phyloP scores from a whole-genome alignment of 495 filamentous ascomycete genomes.

The Xylaria scruposa region DNA sequence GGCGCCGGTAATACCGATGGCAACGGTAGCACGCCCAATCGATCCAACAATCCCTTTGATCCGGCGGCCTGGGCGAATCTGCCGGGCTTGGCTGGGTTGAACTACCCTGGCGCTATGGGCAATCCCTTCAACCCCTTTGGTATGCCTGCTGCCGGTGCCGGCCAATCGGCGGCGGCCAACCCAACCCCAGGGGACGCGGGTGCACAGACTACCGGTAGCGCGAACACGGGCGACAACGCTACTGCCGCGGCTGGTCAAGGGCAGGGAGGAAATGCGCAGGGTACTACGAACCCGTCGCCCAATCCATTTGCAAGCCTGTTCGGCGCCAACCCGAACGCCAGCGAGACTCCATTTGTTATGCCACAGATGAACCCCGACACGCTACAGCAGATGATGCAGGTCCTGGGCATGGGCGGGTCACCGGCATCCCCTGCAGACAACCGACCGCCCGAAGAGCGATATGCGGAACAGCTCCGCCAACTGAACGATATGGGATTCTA shows the following conservation, averaged over 20 bases:
- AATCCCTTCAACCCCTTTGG: slow-evolving; percentile 29
- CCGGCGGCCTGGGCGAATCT: slow-evolving; percentile 38
- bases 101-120: slow-evolving; percentile 22
- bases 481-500: slow-evolving; percentile 99
- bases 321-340: slow-evolving; percentile 28
- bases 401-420: slow-evolving; percentile 41
- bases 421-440: slow-evolving; percentile 71
- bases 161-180: slow-evolving; percentile 3
- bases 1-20: slow-evolving; percentile 41
- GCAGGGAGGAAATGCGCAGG: slow-evolving; percentile 33
- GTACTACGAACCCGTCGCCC: slow-evolving; percentile 34
- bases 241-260: slow-evolving; percentile 30
- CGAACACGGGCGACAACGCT: slow-evolving; percentile 17
- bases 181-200: slow-evolving; percentile 13
- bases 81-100: slow-evolving; percentile 34
- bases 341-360: slow-evolving; percentile 32
- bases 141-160: slow-evolving; percentile 6
- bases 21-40: slow-evolving; percentile 14
- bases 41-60: slow-evolving; percentile 54
- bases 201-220: slow-evolving; percentile 20
- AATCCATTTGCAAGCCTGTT: slow-evolving; percentile 56
- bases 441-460: slow-evolving; percentile 91
- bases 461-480: slow-evolving; percentile 87
- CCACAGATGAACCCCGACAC: slow-evolving; percentile 43
- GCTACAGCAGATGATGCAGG: slow-evolving; percentile 55